Conservation (phyloP, 176 grass and related monocot species). For the Aegilops speltoides region DNA sequence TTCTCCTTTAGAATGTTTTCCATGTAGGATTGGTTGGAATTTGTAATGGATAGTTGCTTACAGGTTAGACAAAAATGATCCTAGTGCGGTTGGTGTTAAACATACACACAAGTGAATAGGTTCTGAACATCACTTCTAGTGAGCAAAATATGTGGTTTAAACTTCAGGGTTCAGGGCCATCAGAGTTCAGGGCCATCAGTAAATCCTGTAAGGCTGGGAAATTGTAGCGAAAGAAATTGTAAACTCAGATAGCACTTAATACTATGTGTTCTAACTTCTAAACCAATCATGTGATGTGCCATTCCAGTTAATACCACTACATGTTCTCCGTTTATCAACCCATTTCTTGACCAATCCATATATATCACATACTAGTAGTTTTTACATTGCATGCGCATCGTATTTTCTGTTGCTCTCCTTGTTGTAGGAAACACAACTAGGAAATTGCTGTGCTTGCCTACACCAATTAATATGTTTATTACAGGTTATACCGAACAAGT, state of each 20-base stretch:
- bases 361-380: not conserved
- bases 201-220: not conserved
- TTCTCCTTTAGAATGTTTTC: not conserved
- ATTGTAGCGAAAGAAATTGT: not conserved
- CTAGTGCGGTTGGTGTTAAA: not conserved
- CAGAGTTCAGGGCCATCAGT: not conserved
- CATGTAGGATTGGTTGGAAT: slow-evolving; percentile 14
- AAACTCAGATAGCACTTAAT: not conserved
- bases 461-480: not conserved
- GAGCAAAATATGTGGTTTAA: not conserved
- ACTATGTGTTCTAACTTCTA: not conserved
- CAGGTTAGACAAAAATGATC: not conserved
- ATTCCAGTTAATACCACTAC: not conserved
- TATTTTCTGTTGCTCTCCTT: not conserved
- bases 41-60: not conserved
- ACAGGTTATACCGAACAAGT: not conserved
- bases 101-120: not conserved
- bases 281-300: not conserved
- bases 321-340: not conserved
- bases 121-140: not conserved
- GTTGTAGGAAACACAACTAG: not conserved
- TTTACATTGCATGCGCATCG: not conserved
- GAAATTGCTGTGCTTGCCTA: not conserved
- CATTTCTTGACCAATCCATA: not conserved
- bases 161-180: not conserved